A percentile compares a stretch with the other conserved stretches of the same genome.
Evolutionary conservation across 352 stramenopile species (phyloP).

Genomic region (Heterotrichella gracilis): DNA sequence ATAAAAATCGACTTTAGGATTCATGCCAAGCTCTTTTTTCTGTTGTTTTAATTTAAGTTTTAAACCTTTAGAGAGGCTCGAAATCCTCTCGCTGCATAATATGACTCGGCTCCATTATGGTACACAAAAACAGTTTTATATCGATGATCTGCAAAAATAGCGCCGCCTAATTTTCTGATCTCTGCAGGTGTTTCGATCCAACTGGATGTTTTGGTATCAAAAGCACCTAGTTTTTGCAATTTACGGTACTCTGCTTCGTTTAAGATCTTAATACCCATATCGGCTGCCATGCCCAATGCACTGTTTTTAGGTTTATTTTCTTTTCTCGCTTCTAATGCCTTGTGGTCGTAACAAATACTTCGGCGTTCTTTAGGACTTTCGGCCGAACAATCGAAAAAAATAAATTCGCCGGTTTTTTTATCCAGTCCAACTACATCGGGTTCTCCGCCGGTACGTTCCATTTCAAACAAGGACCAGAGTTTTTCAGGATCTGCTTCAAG

Average conservation of each 20-base stretch:
- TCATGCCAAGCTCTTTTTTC: not conserved
- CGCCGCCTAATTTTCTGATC: not conserved
- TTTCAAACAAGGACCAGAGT: not conserved
- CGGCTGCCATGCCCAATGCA: not conserved
- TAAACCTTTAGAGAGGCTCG: not conserved
- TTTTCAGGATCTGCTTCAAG: not conserved
- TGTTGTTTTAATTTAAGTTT: not conserved
- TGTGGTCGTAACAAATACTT: not conserved
- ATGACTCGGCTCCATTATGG: not conserved
- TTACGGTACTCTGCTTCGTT: not conserved
- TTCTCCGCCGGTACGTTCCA: not conserved
- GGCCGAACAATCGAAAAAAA: constrained; percentile 3
- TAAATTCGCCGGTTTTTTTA: constrained; percentile 1
- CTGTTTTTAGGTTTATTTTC: not conserved
- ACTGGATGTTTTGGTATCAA: not conserved
- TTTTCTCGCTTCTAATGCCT: not conserved
- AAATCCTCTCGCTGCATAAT: not conserved
- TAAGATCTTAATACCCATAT: not conserved
- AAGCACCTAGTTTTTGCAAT: not conserved
- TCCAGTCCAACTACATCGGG: not conserved
- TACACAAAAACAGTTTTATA: not conserved
- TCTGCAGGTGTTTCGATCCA: not conserved
- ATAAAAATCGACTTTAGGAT: too few species aligned
- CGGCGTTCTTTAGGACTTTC: not conserved
- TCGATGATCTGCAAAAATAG: not conserved